These are phyloP conservation scores for Kalaharituber pfeilii DNA, from an alignment of 2,329 filamentous ascomycete genomes.

Conservation along the genomic window DNA sequence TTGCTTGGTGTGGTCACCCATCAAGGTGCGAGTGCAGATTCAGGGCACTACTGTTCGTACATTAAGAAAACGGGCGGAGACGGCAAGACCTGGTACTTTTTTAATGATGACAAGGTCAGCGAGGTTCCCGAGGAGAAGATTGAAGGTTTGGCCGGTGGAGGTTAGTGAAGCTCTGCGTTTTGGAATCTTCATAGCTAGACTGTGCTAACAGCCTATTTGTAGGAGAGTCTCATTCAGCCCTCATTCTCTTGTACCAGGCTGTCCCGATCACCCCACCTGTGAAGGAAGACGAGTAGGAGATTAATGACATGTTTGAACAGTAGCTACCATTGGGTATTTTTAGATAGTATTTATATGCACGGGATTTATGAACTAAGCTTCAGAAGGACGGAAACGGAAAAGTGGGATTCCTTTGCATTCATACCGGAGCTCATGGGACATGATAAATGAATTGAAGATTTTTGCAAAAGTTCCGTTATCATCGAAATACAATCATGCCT, in stretches of 20 bases:
- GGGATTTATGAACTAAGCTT: no score
- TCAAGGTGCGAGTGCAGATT: constrained; percentile 90
- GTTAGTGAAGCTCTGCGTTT: constrained; percentile 31
- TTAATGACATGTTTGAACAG: no score
- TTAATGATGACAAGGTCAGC: constrained; percentile 93
- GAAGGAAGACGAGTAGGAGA: background rate
- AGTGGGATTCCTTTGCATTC: no score
- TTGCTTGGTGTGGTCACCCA: constrained; percentile 87
- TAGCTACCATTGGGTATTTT: no score
- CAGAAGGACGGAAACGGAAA: no score
- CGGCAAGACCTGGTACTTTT: constrained; percentile 93
- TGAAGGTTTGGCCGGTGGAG: constrained; percentile 72
- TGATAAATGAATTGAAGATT: no score
- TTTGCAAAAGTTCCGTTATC: no score
- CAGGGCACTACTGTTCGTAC: constrained; percentile 93
- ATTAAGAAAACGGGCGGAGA: constrained; percentile 72
- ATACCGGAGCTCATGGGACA: no score
- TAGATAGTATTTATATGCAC: no score
- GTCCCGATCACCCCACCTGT: constrained; percentile 11
- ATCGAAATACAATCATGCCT: no score
- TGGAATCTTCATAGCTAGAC: background rate
- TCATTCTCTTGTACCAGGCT: constrained; percentile 53
- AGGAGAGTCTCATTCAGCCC: constrained; percentile 61
- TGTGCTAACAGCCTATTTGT: constrained; percentile 12
- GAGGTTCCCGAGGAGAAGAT: constrained; percentile 89